Percentiles rank a stretch among this genome's conserved stretches.
Conservation (phyloP, 306 rosid genomes). For the Vachellia pachyceras region DNA sequence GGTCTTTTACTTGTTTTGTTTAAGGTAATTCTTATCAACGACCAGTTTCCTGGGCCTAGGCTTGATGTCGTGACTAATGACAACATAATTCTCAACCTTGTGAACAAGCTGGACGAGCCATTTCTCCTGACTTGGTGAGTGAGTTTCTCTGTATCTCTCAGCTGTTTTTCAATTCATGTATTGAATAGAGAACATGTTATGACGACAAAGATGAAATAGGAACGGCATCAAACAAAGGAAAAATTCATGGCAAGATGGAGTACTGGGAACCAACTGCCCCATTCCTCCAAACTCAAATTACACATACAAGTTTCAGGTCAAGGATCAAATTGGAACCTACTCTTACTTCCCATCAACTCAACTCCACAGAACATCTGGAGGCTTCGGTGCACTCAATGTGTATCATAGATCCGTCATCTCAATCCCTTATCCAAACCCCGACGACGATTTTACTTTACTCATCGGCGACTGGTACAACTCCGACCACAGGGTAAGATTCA, state of each 20-base stretch:
- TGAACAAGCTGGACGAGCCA: constrained; percentile 53
- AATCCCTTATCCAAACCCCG: constrained; percentile 78
- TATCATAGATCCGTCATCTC: constrained; percentile 81
- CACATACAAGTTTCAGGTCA: constrained; percentile 84
- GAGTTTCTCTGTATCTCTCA: constrained; percentile 32
- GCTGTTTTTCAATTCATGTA: background rate
- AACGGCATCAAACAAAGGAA: constrained; percentile 96
- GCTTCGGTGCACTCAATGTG: constrained; percentile 83
- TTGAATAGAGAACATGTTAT: background rate
- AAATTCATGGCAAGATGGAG: constrained; percentile 99
- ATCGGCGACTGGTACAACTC: constrained; percentile 90
- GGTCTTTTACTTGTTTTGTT: constrained; percentile 39
- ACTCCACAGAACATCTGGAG: constrained; percentile 90
- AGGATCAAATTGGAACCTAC: constrained; percentile 92
- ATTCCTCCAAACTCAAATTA: constrained; percentile 89
- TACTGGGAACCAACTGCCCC: constrained; percentile 92
- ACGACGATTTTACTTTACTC: constrained; percentile 86
- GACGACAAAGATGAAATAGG: constrained; percentile 48
- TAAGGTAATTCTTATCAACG: constrained; percentile 91
- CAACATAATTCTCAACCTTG: constrained; percentile 84
- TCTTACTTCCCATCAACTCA: constrained; percentile 88
- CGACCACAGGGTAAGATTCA: constrained; percentile 71
- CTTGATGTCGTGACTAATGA: constrained; percentile 89
- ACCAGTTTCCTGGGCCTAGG: constrained; percentile 95
- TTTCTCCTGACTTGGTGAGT: constrained; percentile 54